Evolutionary conservation across 2,329 filamentous ascomycete species (phyloP), one percentile per base, ranked within the genome.

Genomic region (Pyricularia sp.): DNA sequence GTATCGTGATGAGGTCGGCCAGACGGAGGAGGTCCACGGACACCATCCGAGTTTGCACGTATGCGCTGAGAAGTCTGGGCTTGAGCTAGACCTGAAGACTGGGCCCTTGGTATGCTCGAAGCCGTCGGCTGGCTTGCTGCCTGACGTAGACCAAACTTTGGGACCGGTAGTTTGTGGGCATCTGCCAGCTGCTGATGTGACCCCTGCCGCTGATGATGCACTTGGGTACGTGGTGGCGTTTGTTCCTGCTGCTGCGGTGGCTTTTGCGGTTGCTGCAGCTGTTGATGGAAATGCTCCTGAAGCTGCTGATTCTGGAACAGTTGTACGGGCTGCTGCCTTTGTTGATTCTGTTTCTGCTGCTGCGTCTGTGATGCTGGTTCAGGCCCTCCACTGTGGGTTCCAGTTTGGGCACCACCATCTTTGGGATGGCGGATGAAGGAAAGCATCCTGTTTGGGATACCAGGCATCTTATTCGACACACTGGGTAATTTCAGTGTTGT

Each of bases 91-190:
- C 55, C 55, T 7, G 24, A 59, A 16, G 55, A 24, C 8, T 8
- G 24, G 3, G 24, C 55, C 55, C 55, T 59, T 28, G 55, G 22
- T 59, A 59, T 30, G 26, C 55, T 24, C 19, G 55, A 59, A 28
- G 28, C 26, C 68, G 72, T 66, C 68, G 75, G 63, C 61, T 67
- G 63, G 65, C 69, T 64, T 59, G 70, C 64, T n/a, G 73, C 66
- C 40, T 69, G 69, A 63, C 75, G 73, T 40, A 70, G 22, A 8
- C 55, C 70, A 30, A 69, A 64, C 33, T 69, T 72, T 13, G 78
- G 76, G 19, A 75, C 65, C n/a, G 73, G 73, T 13, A 78, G 70
- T 65, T 73, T 75, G 60, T 74, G 72, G 59, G 74, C 70, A 64
- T 77, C 73, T 49, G 73, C 71, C 13, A 70, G 65, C 26, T 67